A percentile compares a stretch with the other conserved stretches of the same genome.
These are phyloP conservation scores for Raffaelea albimanens DNA, from an alignment of 2,329 filamentous ascomycete genomes.

Conservation along the genomic window DNA sequence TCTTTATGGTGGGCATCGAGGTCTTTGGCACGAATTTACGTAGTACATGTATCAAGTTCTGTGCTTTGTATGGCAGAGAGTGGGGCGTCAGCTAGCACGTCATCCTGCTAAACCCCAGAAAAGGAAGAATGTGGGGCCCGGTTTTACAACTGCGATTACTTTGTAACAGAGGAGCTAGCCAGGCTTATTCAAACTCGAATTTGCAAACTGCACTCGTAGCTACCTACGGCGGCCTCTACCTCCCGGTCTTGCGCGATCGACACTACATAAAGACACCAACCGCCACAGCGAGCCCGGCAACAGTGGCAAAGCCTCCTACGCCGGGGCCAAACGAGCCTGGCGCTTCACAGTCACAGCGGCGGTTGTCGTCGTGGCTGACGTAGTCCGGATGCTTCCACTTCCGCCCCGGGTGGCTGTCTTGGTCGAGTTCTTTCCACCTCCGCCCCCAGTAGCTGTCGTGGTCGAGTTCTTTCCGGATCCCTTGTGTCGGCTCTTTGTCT, in stretches of 20 bases:
- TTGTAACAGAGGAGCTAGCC: no score
- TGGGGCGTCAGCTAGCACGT: conserved; percentile 1
- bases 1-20: no score
- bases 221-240: no score
- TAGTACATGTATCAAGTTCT: no score
- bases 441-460: conserved; percentile 3
- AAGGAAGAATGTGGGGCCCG: no score
- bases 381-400: neutral
- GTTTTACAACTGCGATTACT: no score
- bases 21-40: no score
- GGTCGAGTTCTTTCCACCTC: neutral
- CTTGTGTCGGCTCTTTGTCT: neutral
- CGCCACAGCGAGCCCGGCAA: conserved; percentile 8
- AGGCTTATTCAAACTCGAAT: no score
- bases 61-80: neutral
- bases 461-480: neutral
- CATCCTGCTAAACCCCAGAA: neutral
- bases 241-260: neutral
- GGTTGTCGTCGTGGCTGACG: conserved; percentile 1
- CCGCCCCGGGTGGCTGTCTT: conserved; percentile 3
- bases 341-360: conserved; percentile 5
- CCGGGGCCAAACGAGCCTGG: conserved; percentile 3
- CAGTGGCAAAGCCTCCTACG: conserved; percentile 4
- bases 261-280: conserved; percentile 8
- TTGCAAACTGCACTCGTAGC: no score